These are phyloP conservation scores for Penicillium freii DNA, from an alignment of 2,329 filamentous ascomycete species.

Conservation along the genomic window DNA sequence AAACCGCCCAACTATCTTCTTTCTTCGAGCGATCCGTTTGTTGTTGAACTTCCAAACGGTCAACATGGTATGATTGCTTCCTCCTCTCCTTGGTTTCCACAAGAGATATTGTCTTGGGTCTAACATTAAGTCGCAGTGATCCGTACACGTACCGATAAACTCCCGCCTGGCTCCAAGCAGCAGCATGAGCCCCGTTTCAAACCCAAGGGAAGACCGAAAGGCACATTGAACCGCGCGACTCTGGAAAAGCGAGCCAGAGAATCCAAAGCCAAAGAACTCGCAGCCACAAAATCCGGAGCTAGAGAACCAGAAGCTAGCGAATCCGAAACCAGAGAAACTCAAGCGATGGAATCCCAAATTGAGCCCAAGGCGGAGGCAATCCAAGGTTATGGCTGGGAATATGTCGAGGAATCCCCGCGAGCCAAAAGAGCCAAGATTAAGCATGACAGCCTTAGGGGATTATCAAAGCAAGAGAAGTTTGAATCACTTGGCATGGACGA, in stretches of 20 bases:
- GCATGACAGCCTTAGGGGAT: conserved; percentile 23
- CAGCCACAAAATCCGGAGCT: not conserved
- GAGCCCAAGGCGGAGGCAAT: not conserved
- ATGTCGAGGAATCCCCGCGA: not conserved
- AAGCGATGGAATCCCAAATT: not conserved
- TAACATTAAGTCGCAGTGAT: conserved; percentile 9
- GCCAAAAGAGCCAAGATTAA: conserved; percentile 18
- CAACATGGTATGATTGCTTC: conserved; percentile 29
- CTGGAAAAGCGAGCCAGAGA: not conserved
- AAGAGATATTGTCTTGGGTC: conserved; percentile 5
- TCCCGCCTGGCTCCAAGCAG: conserved; percentile 9
- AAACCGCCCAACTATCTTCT: conserved; percentile 36
- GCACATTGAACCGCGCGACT: conserved; percentile 16
- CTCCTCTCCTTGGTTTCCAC: not conserved
- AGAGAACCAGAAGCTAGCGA: not conserved
- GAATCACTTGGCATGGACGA: conserved; percentile 42
- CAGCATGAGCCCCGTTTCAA: conserved; percentile 7
- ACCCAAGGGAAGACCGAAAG: conserved; percentile 16
- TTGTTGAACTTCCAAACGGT: conserved; percentile 29
- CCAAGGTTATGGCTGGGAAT: conserved; percentile 9
- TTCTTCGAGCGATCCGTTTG: conserved; percentile 37
- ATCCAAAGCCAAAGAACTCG: not conserved
- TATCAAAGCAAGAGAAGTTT: conserved; percentile 41
- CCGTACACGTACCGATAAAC: conserved; percentile 8
- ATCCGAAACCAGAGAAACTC: not conserved